Conservation (phyloP, 805 yeast species). For the Candida boleticola region DNA sequence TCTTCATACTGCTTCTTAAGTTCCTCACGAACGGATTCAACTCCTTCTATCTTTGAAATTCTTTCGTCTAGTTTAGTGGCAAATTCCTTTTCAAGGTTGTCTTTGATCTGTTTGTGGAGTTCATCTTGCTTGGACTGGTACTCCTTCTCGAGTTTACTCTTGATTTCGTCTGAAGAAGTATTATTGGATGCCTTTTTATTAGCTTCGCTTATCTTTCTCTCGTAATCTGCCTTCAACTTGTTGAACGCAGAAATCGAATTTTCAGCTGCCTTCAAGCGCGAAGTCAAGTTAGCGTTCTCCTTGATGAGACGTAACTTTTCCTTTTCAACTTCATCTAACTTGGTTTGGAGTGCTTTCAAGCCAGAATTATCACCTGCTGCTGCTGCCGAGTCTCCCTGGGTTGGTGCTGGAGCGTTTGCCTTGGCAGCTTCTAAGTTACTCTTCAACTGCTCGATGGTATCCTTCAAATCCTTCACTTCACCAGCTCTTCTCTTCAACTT, state of each 20-base stretch:
- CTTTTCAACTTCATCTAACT: slow-evolving; percentile 6
- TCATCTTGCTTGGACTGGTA: slow-evolving; percentile 17
- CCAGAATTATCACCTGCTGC: slow-evolving; percentile 7
- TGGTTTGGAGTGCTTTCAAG: slow-evolving; percentile 7
- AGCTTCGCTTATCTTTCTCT: slow-evolving; percentile 20
- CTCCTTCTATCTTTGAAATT: slow-evolving; percentile 1
- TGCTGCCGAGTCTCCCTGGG: slow-evolving; percentile 9
- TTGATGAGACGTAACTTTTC: slow-evolving; percentile 14
- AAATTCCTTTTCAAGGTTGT: slow-evolving; percentile 35
- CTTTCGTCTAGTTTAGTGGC: neutral
- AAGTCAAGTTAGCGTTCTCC: slow-evolving; percentile 12
- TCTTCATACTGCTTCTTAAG: slow-evolving; percentile 15
- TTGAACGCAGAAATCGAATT: slow-evolving; percentile 8
- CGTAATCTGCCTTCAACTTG: slow-evolving; percentile 19
- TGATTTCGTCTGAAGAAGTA: slow-evolving; percentile 10
- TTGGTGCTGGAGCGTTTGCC: slow-evolving; percentile 13
- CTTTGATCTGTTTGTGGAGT: slow-evolving; percentile 16
- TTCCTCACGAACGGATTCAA: slow-evolving; percentile 7
- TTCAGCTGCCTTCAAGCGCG: neutral
- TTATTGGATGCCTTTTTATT: slow-evolving; percentile 13
- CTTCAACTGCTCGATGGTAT: slow-evolving; percentile 15
- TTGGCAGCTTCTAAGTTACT: slow-evolving; percentile 15
- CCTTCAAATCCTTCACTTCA: slow-evolving; percentile 13
- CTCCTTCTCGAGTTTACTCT: slow-evolving; percentile 25
- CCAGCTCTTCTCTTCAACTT: slow-evolving; percentile 23